Base-by-base conservation (phyloP, 495 filamentous ascomycete species). In the Neurospora sp. region DNA sequence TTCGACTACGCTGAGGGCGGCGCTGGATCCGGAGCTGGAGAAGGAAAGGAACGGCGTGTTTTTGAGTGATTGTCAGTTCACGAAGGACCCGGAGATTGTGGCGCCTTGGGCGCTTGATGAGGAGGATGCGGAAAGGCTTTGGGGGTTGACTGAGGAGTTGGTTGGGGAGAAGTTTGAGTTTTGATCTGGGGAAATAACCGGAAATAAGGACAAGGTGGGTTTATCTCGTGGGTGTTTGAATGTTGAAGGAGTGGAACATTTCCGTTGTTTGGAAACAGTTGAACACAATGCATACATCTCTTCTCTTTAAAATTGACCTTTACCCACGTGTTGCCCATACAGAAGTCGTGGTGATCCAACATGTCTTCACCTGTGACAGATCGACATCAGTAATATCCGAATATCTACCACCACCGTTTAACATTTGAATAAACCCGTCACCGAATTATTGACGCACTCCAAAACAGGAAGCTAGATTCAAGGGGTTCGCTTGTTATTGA, bases 21-120 rank as follows among this genome's bases (percentile, higher is more conserved):
- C 83, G 20, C 77, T 86, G 40, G 83, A 84, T 72, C 81, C 81
- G 20, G 72, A 73, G 0, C 73, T 83, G 35, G 71, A 78, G 35
- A 73, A 70, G 66, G 73, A 80, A 66, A 75, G 76, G 38, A 79
- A 82, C 81, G 46, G 82, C 77, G 59, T 82, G 83, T 75, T 82
- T 77, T 69, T 88, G 79, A 46, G 82, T 80, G 73, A 80, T 82
- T 70, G 81, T 75, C 5, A 83, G 75, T 35, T 78, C 18, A 72
- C 74, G 1, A 78, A 76, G 6, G 79, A 81, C 31, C 73, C 71
- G 71, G 79, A 82, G 39, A 74, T 31, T 39, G 70, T 84, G 41
- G 79, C 72, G 44, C 74, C 81, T 38, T 85, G 85, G 73, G 84
- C 87, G 0, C 78, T 83, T 44, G 85, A 87, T 77, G 76, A 86